Evolutionary conservation across 257 asterid genomes (phyloP).

Genomic region (Gardenia jasminoides): DNA sequence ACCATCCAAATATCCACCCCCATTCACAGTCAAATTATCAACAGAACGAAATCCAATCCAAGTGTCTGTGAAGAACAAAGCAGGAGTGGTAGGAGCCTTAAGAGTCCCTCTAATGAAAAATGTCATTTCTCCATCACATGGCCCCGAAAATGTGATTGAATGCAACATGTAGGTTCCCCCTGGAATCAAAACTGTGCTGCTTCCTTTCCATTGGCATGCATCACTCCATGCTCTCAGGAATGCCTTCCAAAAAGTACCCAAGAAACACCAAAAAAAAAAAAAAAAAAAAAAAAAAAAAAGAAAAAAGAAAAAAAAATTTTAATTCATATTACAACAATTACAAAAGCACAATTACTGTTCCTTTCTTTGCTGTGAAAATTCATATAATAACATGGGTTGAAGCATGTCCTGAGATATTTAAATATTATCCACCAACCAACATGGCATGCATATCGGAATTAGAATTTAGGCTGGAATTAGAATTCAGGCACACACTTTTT

Average conservation of each 20-base stretch:
- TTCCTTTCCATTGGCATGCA: constrained; percentile 50
- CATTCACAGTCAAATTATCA: constrained; percentile 41
- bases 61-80: constrained; percentile 27
- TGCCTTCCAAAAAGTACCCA: constrained; percentile 36
- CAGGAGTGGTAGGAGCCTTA: constrained; percentile 44
- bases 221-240: constrained; percentile 60
- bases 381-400: too few relatives aligned
- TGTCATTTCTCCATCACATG: constrained; percentile 36
- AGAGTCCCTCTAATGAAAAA: constrained; percentile 46
- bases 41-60: constrained; percentile 73
- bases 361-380: too few relatives aligned
- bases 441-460: too few relatives aligned
- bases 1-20: constrained; percentile 76
- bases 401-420: too few relatives aligned
- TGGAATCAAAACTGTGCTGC: constrained; percentile 46
- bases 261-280: background rate
- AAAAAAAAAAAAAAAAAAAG: too few relatives aligned
- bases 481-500: too few relatives aligned
- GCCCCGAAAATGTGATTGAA: constrained; percentile 51
- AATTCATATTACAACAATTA: background rate
- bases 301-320: too few relatives aligned
- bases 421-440: too few relatives aligned
- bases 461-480: too few relatives aligned
- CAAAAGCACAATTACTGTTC: too few relatives aligned
- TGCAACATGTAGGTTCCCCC: constrained; percentile 39